Percentiles rank a stretch among this genome's conserved stretches.
Evolutionary conservation across 1,139 yeast genomes (phyloP).

Genomic region (Nadsonia commutata): DNA sequence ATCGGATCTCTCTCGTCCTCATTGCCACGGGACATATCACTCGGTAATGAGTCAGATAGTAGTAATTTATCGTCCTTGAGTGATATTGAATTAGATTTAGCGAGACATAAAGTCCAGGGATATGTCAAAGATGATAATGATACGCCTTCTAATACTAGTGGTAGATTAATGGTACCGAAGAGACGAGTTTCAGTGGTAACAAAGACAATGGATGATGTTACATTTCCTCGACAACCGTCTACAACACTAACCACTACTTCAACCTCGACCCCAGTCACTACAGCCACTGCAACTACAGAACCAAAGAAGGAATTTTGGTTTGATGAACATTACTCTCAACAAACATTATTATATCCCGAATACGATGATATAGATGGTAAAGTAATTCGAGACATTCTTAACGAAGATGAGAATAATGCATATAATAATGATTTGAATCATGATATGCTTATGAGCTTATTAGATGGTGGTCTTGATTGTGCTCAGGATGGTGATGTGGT

Average conservation of each 20-base stretch:
- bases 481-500: constrained; percentile 8
- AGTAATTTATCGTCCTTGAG: neutral
- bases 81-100: neutral
- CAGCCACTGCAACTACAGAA: neutral
- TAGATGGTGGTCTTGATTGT: constrained; percentile 13
- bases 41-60: neutral
- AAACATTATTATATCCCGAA: neutral
- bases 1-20: neutral
- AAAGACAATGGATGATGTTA: neutral
- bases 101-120: neutral
- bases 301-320: neutral
- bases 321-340: neutral
- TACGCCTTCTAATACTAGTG: neutral
- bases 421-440: neutral
- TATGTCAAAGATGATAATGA: neutral
- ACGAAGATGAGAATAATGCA: neutral
- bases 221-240: neutral
- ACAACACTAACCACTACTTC: neutral
- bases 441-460: constrained; percentile 2
- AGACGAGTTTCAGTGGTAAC: neutral
- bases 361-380: neutral
- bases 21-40: neutral
- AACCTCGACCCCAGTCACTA: neutral
- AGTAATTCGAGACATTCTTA: neutral
- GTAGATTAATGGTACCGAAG: neutral